A percentile compares a stretch with the other conserved stretches of the same genome.
Conservation (phyloP, 139 green algal genomes). For the Tetraselmis chui region DNA sequence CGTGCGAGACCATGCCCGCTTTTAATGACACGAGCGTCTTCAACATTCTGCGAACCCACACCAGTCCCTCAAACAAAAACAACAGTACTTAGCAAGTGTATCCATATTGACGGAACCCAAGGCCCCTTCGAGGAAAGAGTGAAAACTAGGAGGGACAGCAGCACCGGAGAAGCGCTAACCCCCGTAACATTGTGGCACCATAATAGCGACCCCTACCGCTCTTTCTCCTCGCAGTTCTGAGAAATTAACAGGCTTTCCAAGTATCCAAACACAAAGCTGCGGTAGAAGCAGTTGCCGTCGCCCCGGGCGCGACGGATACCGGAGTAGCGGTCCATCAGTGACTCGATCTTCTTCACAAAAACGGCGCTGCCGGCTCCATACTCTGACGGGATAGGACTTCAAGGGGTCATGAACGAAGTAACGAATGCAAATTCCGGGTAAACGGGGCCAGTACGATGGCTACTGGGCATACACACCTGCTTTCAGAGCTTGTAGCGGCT, state of each 20-base stretch:
- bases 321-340: slow-evolving; percentile 42
- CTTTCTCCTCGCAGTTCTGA: slow-evolving; percentile 40
- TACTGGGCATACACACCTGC: slow-evolving; percentile 21
- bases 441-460: background rate
- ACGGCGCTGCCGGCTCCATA: slow-evolving; percentile 58
- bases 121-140: too few species aligned
- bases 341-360: slow-evolving; percentile 65
- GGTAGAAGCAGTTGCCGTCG: slow-evolving; percentile 25
- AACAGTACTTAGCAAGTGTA: too few species aligned
- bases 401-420: slow-evolving; percentile 3
- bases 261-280: slow-evolving; percentile 67
- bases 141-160: too few species aligned
- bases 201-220: too few species aligned
- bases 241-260: slow-evolving; percentile 58
- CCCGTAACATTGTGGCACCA: too few species aligned
- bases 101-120: too few species aligned
- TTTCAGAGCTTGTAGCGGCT: slow-evolving; percentile 33
- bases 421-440: background rate
- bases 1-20: slow-evolving; percentile 41
- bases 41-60: slow-evolving; percentile 21
- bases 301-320: slow-evolving; percentile 37
- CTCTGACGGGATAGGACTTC: slow-evolving; percentile 31
- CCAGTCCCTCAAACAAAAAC: too few species aligned
- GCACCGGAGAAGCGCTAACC: too few species aligned
- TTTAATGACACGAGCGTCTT: slow-evolving; percentile 32